Base-by-base conservation (phyloP, 176 grass and related monocot genomes). In the Pharus latifolius region DNA sequence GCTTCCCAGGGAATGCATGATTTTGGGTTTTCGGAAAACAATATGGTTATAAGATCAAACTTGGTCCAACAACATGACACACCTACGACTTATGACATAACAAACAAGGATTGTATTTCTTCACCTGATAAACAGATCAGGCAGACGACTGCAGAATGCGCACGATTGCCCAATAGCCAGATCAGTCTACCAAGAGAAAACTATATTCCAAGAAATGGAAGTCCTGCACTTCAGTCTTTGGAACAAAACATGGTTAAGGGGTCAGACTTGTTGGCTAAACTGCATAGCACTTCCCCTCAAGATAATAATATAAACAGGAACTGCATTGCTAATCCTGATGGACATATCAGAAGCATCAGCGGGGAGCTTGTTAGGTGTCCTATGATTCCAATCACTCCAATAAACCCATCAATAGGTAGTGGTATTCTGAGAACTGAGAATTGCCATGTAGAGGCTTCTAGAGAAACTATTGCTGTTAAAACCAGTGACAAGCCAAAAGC, bases 401-500 rank as follows among this genome's bases (percentile, higher is more conserved):
- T 62, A 58, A 56, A 10, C 15, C 28, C 32, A 56, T 48, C 63
- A 58, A 58, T 41, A 48, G 9, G 41, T 47, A 68, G 67, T 8
- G 51, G 33, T 50, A 68, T 14, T 9, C 2, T 57, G 26, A 46
- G 65, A 78, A 26, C 6, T 16, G 11, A 18, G 32, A 56, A 19
- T 58, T 26, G 19, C 42, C 57, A 33, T 25, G 26, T 63, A 1
- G 44, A 74, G 70, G 37, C 59, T 57, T 75, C 75, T 65, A 46
- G 25, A 67, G 74, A 79, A 83, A 50, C 63, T 4, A 10, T 42
- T 75, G 38, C 33, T 51, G 55, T 49, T 64, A 88, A 49, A 42
- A 51, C 70, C 47, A 75, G 41, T 35, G 63, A 65, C 48, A 88
- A 75, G 67, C 29, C 35, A 20, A 80, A 85, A 59, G 18, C 16